Evolutionary conservation across 306 rosid genomes (phyloP).

Genomic region (Abrus pulchellus): DNA sequence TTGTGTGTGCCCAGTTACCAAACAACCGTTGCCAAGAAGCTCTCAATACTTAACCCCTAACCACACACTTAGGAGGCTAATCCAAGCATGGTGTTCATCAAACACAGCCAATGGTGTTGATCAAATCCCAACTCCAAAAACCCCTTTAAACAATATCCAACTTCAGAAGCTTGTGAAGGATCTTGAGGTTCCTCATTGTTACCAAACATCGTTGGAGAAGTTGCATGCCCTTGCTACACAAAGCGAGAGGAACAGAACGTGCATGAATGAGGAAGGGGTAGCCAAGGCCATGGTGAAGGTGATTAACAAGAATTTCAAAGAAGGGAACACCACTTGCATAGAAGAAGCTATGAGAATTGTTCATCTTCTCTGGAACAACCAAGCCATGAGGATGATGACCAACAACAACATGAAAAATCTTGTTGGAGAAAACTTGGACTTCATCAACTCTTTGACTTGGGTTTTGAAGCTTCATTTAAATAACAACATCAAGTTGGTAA

Average conservation of each 20-base stretch:
- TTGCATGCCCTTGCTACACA: slow-evolving; percentile 56
- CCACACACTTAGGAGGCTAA: slow-evolving; percentile 74
- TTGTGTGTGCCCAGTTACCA: slow-evolving; percentile 71
- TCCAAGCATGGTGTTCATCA: slow-evolving; percentile 69
- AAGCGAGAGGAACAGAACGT: slow-evolving; percentile 53
- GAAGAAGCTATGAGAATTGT: slow-evolving; percentile 63
- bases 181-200: slow-evolving; percentile 41
- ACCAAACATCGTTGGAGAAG: slow-evolving; percentile 51
- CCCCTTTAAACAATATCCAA: slow-evolving; percentile 51
- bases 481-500: slow-evolving; percentile 47
- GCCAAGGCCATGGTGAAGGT: slow-evolving; percentile 55
- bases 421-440: slow-evolving; percentile 53
- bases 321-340: slow-evolving; percentile 43
- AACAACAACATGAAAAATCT: slow-evolving; percentile 46
- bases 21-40: slow-evolving; percentile 62
- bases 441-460: slow-evolving; percentile 69
- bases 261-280: slow-evolving; percentile 71
- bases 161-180: slow-evolving; percentile 57
- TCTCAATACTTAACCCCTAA: slow-evolving; percentile 69
- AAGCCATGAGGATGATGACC: neutral
- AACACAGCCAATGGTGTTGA: slow-evolving; percentile 55
- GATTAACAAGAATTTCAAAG: slow-evolving; percentile 50
- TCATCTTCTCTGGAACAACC: slow-evolving; percentile 50
- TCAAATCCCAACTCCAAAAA: slow-evolving; percentile 51
- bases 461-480: slow-evolving; percentile 52